A percentile compares a stretch with the other conserved stretches of the same genome.
phyloP scores from a whole-genome alignment of 2,329 filamentous ascomycete species.

The Tothia fuscella region DNA sequence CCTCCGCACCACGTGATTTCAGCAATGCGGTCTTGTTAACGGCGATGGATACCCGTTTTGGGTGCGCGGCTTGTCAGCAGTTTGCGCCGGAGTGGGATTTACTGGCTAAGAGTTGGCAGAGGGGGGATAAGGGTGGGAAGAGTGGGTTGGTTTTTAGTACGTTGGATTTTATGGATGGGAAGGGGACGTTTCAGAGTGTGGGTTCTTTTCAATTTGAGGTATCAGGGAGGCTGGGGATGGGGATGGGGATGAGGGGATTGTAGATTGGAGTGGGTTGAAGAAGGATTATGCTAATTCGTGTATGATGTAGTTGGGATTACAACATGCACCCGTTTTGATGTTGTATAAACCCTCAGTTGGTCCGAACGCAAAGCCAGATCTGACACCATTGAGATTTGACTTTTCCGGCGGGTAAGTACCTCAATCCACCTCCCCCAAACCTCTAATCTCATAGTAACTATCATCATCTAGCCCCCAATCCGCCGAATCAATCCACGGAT shows the following conservation, averaged over 20 bases:
- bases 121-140: conserved; percentile 64
- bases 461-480: conserved; percentile 45
- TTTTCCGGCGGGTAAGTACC: conserved; percentile 72
- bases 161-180: conserved; percentile 78
- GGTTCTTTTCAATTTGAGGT: conserved; percentile 16
- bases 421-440: too few relatives aligned
- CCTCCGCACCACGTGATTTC: conserved; percentile 69
- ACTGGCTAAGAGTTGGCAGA: conserved; percentile 73
- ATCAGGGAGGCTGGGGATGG: neutral
- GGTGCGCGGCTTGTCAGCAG: conserved; percentile 74
- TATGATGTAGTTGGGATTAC: conserved; percentile 71
- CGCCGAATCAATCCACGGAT: conserved; percentile 67
- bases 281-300: conserved; percentile 15
- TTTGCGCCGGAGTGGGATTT: conserved; percentile 94
- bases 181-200: conserved; percentile 78
- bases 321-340: conserved; percentile 85
- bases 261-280: too few relatives aligned
- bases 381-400: conserved; percentile 67
- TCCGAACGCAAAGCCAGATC: conserved; percentile 58
- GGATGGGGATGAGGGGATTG: neutral
- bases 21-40: conserved; percentile 73
- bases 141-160: conserved; percentile 68
- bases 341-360: conserved; percentile 79
- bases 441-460: neutral
- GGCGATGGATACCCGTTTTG: conserved; percentile 70